Evolutionary conservation across 108 stramenopile genomes (phyloP).

Genomic region (Craspedostauros australis): DNA sequence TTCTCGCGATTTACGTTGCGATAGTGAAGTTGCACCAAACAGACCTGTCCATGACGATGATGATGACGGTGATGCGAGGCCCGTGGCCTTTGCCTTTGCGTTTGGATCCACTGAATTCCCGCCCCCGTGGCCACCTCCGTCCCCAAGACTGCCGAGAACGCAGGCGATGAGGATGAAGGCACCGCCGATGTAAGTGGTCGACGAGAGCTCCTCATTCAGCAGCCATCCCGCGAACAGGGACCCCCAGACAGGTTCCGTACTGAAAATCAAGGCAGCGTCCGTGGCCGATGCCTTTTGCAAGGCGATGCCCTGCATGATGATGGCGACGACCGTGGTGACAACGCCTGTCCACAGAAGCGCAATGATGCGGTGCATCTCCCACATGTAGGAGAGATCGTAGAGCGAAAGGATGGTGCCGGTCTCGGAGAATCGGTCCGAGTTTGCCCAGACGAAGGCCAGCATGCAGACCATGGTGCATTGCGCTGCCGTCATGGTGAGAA

Average conservation of each 20-base stretch:
- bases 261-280: conserved; percentile 64
- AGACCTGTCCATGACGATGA: too few species aligned
- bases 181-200: conserved; percentile 18
- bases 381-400: conserved; percentile 14
- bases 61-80: too few species aligned
- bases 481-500: conserved; percentile 39
- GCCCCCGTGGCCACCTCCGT: not conserved
- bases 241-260: conserved; percentile 71
- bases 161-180: conserved; percentile 31
- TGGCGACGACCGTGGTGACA: conserved; percentile 60
- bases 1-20: too few species aligned
- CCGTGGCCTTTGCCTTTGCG: too few species aligned
- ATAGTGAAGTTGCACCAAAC: too few species aligned
- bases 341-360: conserved; percentile 64
- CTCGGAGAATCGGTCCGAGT: conserved; percentile 12
- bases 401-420: conserved; percentile 47
- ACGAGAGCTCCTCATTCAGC: conserved; percentile 21
- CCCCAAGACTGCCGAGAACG: conserved; percentile 21
- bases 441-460: conserved; percentile 7
- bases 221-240: conserved; percentile 47
- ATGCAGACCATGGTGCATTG: conserved; percentile 36
- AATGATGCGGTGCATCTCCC: conserved; percentile 9
- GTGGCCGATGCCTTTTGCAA: conserved; percentile 53
- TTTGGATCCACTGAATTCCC: not conserved
- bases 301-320: conserved; percentile 58